These are phyloP conservation scores for Xylariaceae sp. DNA, from an alignment of 2,329 filamentous ascomycete species.

Conservation along the genomic window DNA sequence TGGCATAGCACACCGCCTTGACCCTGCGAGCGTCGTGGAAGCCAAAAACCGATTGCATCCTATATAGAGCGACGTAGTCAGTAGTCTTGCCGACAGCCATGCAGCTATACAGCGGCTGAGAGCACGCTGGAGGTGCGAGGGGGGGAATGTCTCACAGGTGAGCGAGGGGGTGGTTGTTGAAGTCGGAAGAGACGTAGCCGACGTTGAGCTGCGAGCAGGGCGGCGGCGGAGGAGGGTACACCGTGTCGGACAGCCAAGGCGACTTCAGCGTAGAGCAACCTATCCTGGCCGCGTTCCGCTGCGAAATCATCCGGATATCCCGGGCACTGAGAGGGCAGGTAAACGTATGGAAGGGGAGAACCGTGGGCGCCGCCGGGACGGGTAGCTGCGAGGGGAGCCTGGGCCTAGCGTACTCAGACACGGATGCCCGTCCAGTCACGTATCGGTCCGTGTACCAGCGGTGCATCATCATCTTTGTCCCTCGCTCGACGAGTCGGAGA, in stretches of 20 bases:
- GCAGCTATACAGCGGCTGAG: no score
- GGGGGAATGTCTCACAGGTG: conserved; percentile 56
- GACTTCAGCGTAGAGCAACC: conserved; percentile 83
- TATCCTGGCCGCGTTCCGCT: conserved; percentile 88
- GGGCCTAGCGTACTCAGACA: conserved; percentile 62
- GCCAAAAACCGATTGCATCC: conserved; percentile 97
- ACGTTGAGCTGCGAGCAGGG: conserved; percentile 81
- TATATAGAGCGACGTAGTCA: conserved; percentile 23
- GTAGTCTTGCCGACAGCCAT: no score
- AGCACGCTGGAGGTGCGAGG: no score
- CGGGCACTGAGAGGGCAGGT: conserved; percentile 88
- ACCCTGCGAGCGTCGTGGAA: conserved; percentile 70
- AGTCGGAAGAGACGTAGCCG: conserved; percentile 95
- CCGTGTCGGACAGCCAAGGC: conserved; percentile 75
- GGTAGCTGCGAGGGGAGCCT: conserved; percentile 67
- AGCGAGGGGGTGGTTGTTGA: conserved; percentile 95
- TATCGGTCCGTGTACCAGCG: conserved; percentile 85
- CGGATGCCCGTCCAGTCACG: conserved; percentile 52
- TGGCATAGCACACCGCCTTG: conserved; percentile 91
- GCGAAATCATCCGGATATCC: conserved; percentile 89
- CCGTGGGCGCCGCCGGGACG: conserved; percentile 83
- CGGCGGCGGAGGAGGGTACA: conserved; percentile 80
- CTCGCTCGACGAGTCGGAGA: conserved; percentile 77
- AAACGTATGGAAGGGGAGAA: conserved; percentile 95
- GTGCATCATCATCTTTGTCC: conserved; percentile 70